Conservation (phyloP, 1,139 yeast species). For the Casaregolazyma lundiana region DNA sequence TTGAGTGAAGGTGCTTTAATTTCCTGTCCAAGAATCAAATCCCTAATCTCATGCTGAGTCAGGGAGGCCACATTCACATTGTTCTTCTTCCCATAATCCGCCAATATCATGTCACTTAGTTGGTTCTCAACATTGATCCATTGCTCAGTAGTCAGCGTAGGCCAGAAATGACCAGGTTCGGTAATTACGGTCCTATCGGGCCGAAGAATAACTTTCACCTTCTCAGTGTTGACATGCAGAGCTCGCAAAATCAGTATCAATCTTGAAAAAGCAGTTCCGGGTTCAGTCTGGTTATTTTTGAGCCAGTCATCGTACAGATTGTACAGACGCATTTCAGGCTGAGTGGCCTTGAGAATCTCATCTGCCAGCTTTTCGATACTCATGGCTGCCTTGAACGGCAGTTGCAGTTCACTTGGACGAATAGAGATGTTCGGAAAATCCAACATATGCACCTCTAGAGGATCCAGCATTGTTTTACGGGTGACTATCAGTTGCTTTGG, state of each 20-base stretch:
- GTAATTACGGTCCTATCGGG: slow-evolving; percentile 70
- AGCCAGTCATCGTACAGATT: slow-evolving; percentile 96
- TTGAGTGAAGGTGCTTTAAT: slow-evolving; percentile 83
- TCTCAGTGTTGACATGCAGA: slow-evolving; percentile 69
- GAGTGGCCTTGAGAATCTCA: slow-evolving; percentile 77
- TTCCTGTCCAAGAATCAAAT: slow-evolving; percentile 90
- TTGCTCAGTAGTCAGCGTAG: slow-evolving; percentile 77
- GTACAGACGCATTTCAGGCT: slow-evolving; percentile 88
- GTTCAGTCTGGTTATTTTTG: slow-evolving; percentile 46
- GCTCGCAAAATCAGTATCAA: slow-evolving; percentile 76
- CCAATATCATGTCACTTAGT: slow-evolving; percentile 78
- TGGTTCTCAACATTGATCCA: slow-evolving; percentile 90
- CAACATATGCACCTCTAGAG: slow-evolving; percentile 92
- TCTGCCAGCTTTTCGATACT: slow-evolving; percentile 77
- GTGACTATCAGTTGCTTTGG: slow-evolving; percentile 91
- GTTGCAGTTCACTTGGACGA: slow-evolving; percentile 80
- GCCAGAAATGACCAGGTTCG: slow-evolving; percentile 88
- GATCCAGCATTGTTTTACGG: slow-evolving; percentile 88
- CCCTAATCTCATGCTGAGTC: slow-evolving; percentile 91
- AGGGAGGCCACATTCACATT: slow-evolving; percentile 80
- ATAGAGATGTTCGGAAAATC: slow-evolving; percentile 92
- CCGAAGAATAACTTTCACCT: slow-evolving; percentile 67
- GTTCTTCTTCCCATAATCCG: slow-evolving; percentile 80
- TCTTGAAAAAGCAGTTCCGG: slow-evolving; percentile 93
- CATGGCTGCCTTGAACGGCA: slow-evolving; percentile 87